Percentiles rank a stretch among this genome's conserved stretches.
phyloP scores from a whole-genome alignment of 805 yeast species.

The Lachancea sp. region DNA sequence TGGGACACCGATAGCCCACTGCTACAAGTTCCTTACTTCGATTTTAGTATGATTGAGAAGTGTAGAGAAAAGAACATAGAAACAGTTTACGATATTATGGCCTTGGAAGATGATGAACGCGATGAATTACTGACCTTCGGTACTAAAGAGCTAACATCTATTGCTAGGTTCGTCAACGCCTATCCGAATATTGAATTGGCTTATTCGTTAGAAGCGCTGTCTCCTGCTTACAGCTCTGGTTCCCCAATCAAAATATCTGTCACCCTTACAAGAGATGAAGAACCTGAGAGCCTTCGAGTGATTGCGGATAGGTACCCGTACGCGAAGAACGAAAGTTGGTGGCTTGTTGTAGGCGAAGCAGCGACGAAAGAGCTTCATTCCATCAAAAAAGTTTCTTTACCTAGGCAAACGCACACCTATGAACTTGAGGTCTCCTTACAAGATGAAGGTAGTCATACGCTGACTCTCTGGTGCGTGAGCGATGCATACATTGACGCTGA shows the following conservation, averaged over 20 bases:
- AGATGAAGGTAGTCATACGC: slow-evolving; percentile 50
- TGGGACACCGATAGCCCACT: slow-evolving; percentile 79
- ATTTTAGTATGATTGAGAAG: slow-evolving; percentile 40
- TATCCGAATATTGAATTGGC: slow-evolving; percentile 80
- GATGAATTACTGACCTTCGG: slow-evolving; percentile 52
- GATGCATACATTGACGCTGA: slow-evolving; percentile 93
- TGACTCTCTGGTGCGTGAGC: slow-evolving; percentile 80
- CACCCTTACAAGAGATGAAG: slow-evolving; percentile 66
- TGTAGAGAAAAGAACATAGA: slow-evolving; percentile 53
- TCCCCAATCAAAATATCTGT: slow-evolving; percentile 45
- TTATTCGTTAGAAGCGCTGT: slow-evolving; percentile 40
- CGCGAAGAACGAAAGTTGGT: slow-evolving; percentile 59
- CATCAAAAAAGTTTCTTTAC: slow-evolving; percentile 55
- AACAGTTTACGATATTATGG: slow-evolving; percentile 73
- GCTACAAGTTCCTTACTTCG: slow-evolving; percentile 73
- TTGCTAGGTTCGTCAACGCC: slow-evolving; percentile 83
- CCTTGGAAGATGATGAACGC: slow-evolving; percentile 65
- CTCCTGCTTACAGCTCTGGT: slow-evolving; percentile 39
- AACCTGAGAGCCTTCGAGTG: slow-evolving; percentile 58
- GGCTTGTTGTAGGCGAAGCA: slow-evolving; percentile 78
- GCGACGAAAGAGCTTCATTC: slow-evolving; percentile 58
- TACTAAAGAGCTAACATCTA: slow-evolving; percentile 47
- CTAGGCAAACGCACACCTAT: slow-evolving; percentile 46
- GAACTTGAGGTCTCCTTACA: slow-evolving; percentile 53
- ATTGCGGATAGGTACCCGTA: slow-evolving; percentile 54